A percentile compares a stretch with the other conserved stretches of the same genome.
Conservation (phyloP, 805 yeast species). For the Saturnispora sanitii region DNA sequence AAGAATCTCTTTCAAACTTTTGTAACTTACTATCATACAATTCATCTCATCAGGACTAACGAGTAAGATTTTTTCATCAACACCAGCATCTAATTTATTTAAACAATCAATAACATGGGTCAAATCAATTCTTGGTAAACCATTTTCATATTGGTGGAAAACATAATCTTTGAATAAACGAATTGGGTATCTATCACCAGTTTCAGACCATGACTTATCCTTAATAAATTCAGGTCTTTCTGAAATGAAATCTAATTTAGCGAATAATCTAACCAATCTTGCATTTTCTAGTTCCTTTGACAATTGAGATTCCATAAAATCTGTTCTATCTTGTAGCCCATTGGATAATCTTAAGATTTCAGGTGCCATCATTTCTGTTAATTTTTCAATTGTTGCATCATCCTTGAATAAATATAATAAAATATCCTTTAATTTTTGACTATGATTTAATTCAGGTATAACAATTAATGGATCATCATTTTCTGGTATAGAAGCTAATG, state of each 20-base stretch:
- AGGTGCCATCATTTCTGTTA: conserved; percentile 33
- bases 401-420: conserved; percentile 29
- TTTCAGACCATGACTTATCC: conserved; percentile 56
- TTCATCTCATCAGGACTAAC: conserved; percentile 79
- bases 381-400: conserved; percentile 22
- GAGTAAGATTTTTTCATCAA: conserved; percentile 70
- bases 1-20: conserved; percentile 65
- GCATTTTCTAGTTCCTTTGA: conserved; percentile 79
- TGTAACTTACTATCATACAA: conserved; percentile 76
- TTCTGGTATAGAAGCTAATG: conserved; percentile 16
- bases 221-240: conserved; percentile 61
- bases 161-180: conserved; percentile 73
- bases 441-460: conserved; percentile 27
- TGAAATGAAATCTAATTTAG: conserved; percentile 70
- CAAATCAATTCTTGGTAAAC: conserved; percentile 70
- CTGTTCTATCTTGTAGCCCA: conserved; percentile 42
- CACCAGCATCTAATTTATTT: conserved; percentile 88
- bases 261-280: conserved; percentile 68
- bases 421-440: conserved; percentile 37
- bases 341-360: conserved; percentile 39
- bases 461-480: conserved; percentile 15
- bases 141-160: conserved; percentile 79
- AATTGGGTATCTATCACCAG: conserved; percentile 65
- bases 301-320: conserved; percentile 51
- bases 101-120: conserved; percentile 69